A percentile compares a stretch with the other conserved stretches of the same genome.
Conservation (phyloP, 768 basidiomycete species). For the Lactarius hengduanensis region DNA sequence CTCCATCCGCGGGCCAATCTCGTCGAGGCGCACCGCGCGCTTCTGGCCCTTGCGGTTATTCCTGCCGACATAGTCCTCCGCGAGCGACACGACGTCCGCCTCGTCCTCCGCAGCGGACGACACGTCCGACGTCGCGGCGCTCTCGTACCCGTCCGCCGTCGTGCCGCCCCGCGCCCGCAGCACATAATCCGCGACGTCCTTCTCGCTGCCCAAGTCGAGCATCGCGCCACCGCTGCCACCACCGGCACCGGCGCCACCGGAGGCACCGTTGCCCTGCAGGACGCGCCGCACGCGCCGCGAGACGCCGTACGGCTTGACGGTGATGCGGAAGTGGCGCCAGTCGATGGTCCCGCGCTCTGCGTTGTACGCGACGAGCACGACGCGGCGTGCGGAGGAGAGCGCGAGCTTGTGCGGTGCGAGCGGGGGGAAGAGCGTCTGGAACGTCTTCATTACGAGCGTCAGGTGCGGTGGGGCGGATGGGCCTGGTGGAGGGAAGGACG, state of each 20-base stretch:
- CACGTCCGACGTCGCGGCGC: conserved; percentile 57
- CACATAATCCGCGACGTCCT: conserved; percentile 94
- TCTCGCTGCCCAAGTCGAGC: conserved; percentile 83
- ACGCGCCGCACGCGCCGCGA: conserved; percentile 88
- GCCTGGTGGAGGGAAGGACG: conserved; percentile 75
- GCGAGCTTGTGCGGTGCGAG: conserved; percentile 78
- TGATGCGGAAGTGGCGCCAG: conserved; percentile 92
- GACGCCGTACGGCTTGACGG: conserved; percentile 91
- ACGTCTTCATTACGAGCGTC: conserved; percentile 89
- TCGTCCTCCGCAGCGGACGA: conserved; percentile 86
- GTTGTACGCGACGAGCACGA: conserved; percentile 93
- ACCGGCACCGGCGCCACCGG: conserved; percentile 25
- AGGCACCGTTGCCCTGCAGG: conserved; percentile 56
- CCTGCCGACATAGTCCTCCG: conserved; percentile 91
- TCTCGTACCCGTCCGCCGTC: conserved; percentile 66
- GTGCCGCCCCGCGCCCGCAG: conserved; percentile 55
- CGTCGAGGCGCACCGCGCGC: conserved; percentile 88
- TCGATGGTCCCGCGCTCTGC: conserved; percentile 82
- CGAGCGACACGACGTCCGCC: conserved; percentile 74
- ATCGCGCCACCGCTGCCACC: conserved; percentile 37
- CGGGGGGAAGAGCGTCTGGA: conserved; percentile 95
- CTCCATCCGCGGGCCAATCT: conserved; percentile 96
- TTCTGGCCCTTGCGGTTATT: conserved; percentile 91
- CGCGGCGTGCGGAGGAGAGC: conserved; percentile 87
- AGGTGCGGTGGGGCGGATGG: conserved; percentile 80